phyloP scores from a whole-genome alignment of 2,329 filamentous ascomycete species.

The Scedosporium minutisporum region DNA sequence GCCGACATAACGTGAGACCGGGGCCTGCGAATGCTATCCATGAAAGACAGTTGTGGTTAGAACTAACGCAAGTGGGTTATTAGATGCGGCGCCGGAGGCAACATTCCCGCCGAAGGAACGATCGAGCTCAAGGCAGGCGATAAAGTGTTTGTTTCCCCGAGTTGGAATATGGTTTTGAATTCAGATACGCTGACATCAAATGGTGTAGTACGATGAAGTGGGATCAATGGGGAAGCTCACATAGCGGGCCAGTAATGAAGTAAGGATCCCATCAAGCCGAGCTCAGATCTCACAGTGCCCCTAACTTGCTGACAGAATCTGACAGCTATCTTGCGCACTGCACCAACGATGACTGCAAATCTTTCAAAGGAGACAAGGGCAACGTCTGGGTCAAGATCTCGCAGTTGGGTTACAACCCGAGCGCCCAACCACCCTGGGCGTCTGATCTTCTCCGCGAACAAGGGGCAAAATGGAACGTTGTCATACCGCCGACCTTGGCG shows the following conservation, averaged over 20 bases:
- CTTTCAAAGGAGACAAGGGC: constrained; percentile 1
- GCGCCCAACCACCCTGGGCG: constrained; percentile 28
- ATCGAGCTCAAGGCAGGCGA: constrained; percentile 5
- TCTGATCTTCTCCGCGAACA: constrained; percentile 35
- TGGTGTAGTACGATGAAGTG: background rate
- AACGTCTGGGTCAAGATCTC: constrained; percentile 39
- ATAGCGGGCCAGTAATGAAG: constrained; percentile 5
- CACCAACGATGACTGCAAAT: constrained; percentile 1
- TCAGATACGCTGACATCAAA: background rate
- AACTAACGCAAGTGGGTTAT: no score
- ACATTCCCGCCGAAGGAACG: background rate
- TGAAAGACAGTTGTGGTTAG: background rate
- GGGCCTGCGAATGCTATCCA: no score
- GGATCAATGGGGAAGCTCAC: constrained; percentile 5
- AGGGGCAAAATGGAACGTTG: constrained; percentile 37
- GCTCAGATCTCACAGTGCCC: background rate
- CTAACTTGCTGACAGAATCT: background rate
- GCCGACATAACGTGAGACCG: background rate
- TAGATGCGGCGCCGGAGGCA: constrained; percentile 2
- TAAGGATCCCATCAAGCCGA: background rate
- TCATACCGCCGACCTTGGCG: constrained; percentile 34
- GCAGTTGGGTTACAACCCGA: constrained; percentile 19
- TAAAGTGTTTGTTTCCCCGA: background rate
- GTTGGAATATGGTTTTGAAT: no score
- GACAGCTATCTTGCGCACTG: constrained; percentile 3